Conservation (phyloP, 345 rosid genomes). For the Excoecaria agallocha region DNA sequence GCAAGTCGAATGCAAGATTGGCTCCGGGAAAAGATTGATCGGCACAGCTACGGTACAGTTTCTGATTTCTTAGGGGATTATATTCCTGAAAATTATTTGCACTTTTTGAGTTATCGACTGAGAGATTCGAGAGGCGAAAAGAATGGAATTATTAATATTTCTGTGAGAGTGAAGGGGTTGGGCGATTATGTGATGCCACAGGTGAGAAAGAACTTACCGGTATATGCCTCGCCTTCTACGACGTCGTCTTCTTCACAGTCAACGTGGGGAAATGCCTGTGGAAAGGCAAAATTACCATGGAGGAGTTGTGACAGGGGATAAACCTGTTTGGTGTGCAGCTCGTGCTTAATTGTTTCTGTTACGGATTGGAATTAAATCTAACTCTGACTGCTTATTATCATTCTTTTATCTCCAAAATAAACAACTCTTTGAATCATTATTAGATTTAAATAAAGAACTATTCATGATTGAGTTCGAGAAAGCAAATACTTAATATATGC, state of each 20-base stretch:
- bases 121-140: constrained; percentile 40
- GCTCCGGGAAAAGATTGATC: constrained; percentile 31
- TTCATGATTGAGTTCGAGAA: too few relatives aligned
- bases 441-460: too few relatives aligned
- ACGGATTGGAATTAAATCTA: not conserved
- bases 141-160: constrained; percentile 62
- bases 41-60: constrained; percentile 45
- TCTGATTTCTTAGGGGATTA: constrained; percentile 56
- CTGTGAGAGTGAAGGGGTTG: constrained; percentile 37
- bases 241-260: not conserved
- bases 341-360: not conserved
- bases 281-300: not conserved
- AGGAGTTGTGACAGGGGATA: constrained; percentile 2
- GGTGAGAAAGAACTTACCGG: not conserved
- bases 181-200: not conserved
- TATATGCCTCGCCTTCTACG: not conserved
- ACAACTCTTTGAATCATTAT: too few relatives aligned
- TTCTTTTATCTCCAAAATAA: too few relatives aligned
- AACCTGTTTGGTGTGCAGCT: constrained; percentile 11
- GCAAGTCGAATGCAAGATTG: constrained; percentile 39
- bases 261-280: constrained; percentile 11
- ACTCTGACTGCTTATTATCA: not conserved
- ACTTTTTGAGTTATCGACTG: constrained; percentile 69
- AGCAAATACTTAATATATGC: too few relatives aligned
- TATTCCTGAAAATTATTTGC: constrained; percentile 46